Evolutionary conservation across 139 green algal species (phyloP).

Genomic region (Tetraselmis chui): DNA sequence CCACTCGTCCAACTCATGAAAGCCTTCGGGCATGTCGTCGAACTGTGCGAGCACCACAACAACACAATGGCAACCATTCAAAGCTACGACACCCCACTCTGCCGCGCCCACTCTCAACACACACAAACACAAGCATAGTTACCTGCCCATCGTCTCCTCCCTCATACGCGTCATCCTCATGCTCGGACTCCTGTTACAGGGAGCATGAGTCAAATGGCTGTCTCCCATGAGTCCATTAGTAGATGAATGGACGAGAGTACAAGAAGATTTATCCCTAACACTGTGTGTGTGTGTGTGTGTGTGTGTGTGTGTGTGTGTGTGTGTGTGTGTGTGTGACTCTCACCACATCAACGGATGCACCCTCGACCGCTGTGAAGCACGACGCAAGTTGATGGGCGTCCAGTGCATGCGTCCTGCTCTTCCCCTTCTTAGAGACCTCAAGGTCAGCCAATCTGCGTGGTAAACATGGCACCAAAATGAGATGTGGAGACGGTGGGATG

Average conservation of each 20-base stretch:
- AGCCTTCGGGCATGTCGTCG: neutral
- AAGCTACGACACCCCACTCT: neutral
- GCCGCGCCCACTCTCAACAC: neutral
- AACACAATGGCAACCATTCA: too few relatives aligned
- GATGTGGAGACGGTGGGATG: too few relatives aligned
- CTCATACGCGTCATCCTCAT: too few relatives aligned
- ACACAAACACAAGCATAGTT: too few relatives aligned
- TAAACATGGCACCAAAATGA: too few relatives aligned
- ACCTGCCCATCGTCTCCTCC: too few relatives aligned
- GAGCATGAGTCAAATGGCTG: too few relatives aligned
- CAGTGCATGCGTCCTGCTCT: neutral
- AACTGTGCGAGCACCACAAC: too few relatives aligned
- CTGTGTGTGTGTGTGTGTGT: constrained; percentile 2
- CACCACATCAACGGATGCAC: neutral
- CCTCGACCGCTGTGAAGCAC: neutral
- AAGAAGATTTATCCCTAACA: too few relatives aligned
- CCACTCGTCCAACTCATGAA: neutral
- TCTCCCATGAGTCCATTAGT: too few relatives aligned
- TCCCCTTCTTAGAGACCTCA: neutral
- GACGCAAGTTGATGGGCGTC: neutral
- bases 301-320: constrained; percentile 8
- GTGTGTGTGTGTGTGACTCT: neutral
- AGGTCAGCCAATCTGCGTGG: neutral
- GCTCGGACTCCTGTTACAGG: too few relatives aligned
- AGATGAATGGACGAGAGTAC: too few relatives aligned